These are phyloP conservation scores for Skeletonema potamos DNA, from an alignment of 108 stramenopile species.

Conservation along the genomic window DNA sequence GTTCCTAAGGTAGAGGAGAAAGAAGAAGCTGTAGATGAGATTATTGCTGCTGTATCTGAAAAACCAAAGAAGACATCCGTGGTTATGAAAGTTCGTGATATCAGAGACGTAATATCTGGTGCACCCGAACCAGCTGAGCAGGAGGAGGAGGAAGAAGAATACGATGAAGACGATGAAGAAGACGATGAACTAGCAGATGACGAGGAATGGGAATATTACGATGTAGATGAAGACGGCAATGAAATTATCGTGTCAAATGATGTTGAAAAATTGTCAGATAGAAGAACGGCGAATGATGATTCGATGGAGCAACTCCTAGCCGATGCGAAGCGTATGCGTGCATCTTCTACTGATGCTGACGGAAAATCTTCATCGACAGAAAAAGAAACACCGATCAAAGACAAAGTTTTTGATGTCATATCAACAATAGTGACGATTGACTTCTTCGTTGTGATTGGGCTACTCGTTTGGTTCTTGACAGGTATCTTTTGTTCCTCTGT, in stretches of 20 bases:
- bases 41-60: not conserved
- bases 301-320: constrained; percentile 68
- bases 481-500: constrained; percentile 82
- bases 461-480: constrained; percentile 87
- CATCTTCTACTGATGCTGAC: constrained; percentile 18
- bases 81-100: constrained; percentile 56
- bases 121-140: not conserved
- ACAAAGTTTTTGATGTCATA: constrained; percentile 57
- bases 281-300: constrained; percentile 35
- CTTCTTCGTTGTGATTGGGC: constrained; percentile 88
- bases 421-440: constrained; percentile 89
- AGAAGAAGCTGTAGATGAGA: not conserved
- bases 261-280: not conserved
- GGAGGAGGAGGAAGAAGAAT: not conserved
- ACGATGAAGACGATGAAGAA: constrained; percentile 7
- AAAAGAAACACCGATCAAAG: constrained; percentile 25
- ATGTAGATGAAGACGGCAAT: constrained; percentile 46
- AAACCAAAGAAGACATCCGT: constrained; percentile 50
- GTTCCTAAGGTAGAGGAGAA: not conserved
- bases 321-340: constrained; percentile 66
- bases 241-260: constrained; percentile 10
- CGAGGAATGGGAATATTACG: constrained; percentile 51
- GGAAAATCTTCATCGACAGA: not conserved
- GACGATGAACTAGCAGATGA: constrained; percentile 29
- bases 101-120: constrained; percentile 59